Evolutionary conservation across 306 rosid genomes (phyloP).

Genomic region (Gleditsia sinensis): DNA sequence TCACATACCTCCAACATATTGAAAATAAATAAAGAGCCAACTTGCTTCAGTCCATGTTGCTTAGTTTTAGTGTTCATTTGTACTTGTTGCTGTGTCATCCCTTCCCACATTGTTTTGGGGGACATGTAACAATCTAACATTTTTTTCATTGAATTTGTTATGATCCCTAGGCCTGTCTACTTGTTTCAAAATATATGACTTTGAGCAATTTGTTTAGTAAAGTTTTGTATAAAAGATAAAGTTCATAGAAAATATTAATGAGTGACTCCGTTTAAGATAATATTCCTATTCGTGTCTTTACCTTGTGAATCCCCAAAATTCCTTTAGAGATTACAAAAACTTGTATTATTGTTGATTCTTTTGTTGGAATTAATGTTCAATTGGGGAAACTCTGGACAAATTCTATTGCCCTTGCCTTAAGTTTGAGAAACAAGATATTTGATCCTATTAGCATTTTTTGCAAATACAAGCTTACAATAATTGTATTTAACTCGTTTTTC

Average conservation of each 20-base stretch:
- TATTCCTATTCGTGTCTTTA: too few species aligned
- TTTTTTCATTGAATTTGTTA: not conserved
- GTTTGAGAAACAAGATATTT: too few species aligned
- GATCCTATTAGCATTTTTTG: too few species aligned
- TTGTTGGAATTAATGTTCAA: not conserved
- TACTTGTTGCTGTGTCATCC: not conserved
- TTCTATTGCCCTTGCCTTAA: too few species aligned
- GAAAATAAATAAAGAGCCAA: not conserved
- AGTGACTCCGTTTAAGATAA: too few species aligned
- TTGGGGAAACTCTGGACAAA: too few species aligned
- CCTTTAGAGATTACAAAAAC: too few species aligned
- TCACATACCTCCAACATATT: not conserved
- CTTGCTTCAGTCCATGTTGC: not conserved
- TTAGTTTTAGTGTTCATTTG: not conserved
- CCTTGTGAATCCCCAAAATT: not conserved
- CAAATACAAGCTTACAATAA: too few species aligned
- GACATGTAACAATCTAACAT: not conserved
- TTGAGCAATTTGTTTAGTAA: too few species aligned
- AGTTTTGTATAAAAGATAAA: too few species aligned
- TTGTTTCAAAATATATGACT: not conserved
- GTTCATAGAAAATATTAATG: too few species aligned
- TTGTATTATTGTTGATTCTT: not conserved
- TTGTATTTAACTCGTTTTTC: too few species aligned
- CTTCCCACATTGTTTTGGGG: not conserved
- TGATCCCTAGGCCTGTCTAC: not conserved